A percentile compares a stretch with the other conserved stretches of the same genome.
phyloP scores from a whole-genome alignment of 2,329 filamentous ascomycete genomes.

The Stachybotrys chartarum region DNA sequence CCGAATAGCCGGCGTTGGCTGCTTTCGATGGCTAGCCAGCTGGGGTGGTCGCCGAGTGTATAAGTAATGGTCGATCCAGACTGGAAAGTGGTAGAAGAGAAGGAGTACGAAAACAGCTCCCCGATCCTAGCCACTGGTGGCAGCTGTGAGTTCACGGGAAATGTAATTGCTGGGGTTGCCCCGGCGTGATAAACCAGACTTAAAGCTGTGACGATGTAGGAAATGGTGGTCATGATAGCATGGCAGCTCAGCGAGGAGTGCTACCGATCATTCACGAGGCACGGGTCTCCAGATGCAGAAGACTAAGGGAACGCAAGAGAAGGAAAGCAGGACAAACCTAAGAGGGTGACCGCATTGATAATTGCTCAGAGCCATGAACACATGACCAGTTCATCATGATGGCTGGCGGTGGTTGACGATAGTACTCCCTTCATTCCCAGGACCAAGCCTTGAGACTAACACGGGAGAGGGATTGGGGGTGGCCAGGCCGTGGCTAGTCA shows the following conservation, averaged over 20 bases:
- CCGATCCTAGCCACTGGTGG: constrained; percentile 69
- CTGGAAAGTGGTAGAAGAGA: constrained; percentile 68
- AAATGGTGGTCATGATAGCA: constrained; percentile 20
- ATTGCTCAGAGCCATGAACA: constrained; percentile 12
- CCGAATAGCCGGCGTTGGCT: constrained; percentile 60
- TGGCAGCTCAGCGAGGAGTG: not conserved
- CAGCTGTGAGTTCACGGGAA: constrained; percentile 79
- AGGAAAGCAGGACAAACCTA: not conserved
- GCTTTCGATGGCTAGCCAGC: constrained; percentile 69
- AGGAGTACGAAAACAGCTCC: constrained; percentile 61
- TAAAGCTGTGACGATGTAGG: constrained; percentile 17
- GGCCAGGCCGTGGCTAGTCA: not conserved
- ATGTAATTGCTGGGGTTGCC: constrained; percentile 40
- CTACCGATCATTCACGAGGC: constrained; percentile 7
- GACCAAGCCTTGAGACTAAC: not conserved
- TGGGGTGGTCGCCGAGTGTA: constrained; percentile 55
- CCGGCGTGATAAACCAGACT: constrained; percentile 20
- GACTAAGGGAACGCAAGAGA: not conserved
- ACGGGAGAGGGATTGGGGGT: not conserved
- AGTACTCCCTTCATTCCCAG: constrained; percentile 30
- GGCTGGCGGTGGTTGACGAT: constrained; percentile 21
- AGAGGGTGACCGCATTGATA: constrained; percentile 4
- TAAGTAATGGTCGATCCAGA: constrained; percentile 60
- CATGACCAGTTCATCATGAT: constrained; percentile 12
- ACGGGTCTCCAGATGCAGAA: not conserved